These are phyloP conservation scores for Alloascoidea hylecoeti DNA, from an alignment of 805 yeast species.

Conservation along the genomic window DNA sequence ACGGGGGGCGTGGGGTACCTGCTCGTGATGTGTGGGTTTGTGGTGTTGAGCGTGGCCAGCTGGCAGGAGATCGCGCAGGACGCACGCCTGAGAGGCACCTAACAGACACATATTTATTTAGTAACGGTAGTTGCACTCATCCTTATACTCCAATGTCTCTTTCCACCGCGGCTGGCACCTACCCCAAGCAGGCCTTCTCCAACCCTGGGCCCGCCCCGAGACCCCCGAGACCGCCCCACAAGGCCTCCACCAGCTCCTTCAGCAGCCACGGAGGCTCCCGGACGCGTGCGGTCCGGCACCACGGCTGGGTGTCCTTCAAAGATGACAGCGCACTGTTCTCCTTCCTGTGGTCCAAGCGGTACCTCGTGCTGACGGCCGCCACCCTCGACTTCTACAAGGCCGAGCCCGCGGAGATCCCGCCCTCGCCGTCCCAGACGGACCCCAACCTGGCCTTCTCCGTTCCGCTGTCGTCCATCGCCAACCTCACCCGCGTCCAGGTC, in stretches of 20 bases:
- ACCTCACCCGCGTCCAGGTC: constrained; percentile 52
- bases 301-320: constrained; percentile 86
- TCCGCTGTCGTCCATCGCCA: constrained; percentile 43
- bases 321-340: constrained; percentile 60
- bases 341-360: constrained; percentile 88
- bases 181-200: constrained; percentile 31
- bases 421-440: constrained; percentile 1
- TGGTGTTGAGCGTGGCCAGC: constrained; percentile 44
- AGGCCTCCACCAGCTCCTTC: constrained; percentile 11
- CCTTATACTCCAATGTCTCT: too few species aligned
- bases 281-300: constrained; percentile 21
- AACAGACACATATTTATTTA: too few species aligned
- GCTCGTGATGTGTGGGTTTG: constrained; percentile 58
- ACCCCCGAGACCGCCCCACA: constrained; percentile 28
- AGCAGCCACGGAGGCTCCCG: constrained; percentile 15
- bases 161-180: constrained; percentile 28
- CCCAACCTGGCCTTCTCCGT: constrained; percentile 25
- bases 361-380: constrained; percentile 62
- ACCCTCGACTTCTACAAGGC: constrained; percentile 61
- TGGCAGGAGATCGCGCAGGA: constrained; percentile 45
- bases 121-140: too few species aligned
- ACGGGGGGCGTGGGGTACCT: constrained; percentile 58
- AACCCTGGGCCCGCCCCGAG: constrained; percentile 43
- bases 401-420: constrained; percentile 23
- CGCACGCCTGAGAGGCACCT: too few species aligned